Evolutionary conservation across 768 basidiomycete genomes (phyloP).

Genomic region (Megacollybia marginata): DNA sequence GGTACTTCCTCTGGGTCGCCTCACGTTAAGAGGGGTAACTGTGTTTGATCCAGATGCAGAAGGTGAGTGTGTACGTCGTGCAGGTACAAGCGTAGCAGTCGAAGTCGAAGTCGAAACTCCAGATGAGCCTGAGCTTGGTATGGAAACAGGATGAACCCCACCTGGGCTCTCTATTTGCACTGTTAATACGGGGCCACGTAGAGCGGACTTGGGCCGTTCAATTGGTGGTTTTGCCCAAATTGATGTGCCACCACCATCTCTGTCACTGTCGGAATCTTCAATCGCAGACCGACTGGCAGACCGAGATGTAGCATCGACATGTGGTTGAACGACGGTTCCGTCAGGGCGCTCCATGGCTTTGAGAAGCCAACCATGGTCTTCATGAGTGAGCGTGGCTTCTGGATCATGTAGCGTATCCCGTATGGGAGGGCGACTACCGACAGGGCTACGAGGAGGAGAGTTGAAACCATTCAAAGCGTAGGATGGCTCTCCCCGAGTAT

Average conservation of each 20-base stretch:
- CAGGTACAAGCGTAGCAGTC: neutral
- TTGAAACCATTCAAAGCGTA: neutral
- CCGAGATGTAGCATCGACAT: neutral
- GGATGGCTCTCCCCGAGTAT: neutral
- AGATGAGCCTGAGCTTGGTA: slow-evolving; percentile 4
- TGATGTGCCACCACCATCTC: slow-evolving; percentile 31
- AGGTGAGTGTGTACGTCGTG: slow-evolving; percentile 1
- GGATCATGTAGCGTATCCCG: slow-evolving; percentile 4
- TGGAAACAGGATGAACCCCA: slow-evolving; percentile 8
- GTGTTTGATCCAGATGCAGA: slow-evolving; percentile 13
- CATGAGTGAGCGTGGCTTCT: slow-evolving; percentile 23
- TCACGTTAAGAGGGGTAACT: slow-evolving; percentile 19
- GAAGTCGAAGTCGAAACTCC: neutral
- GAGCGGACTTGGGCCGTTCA: slow-evolving; percentile 21
- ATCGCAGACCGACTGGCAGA: slow-evolving; percentile 6
- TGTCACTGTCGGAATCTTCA: slow-evolving; percentile 44
- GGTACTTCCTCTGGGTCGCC: slow-evolving; percentile 37
- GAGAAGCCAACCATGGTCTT: slow-evolving; percentile 21
- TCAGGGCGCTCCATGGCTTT: slow-evolving; percentile 16
- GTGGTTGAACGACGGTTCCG: slow-evolving; percentile 1
- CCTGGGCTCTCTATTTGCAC: slow-evolving; percentile 31
- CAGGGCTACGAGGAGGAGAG: no score
- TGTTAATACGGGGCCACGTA: slow-evolving; percentile 34
- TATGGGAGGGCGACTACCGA: no score
- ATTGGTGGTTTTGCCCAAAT: slow-evolving; percentile 37